Evolutionary conservation across 768 basidiomycete species (phyloP).

Genomic region (Candolleomyces aberdarensis): DNA sequence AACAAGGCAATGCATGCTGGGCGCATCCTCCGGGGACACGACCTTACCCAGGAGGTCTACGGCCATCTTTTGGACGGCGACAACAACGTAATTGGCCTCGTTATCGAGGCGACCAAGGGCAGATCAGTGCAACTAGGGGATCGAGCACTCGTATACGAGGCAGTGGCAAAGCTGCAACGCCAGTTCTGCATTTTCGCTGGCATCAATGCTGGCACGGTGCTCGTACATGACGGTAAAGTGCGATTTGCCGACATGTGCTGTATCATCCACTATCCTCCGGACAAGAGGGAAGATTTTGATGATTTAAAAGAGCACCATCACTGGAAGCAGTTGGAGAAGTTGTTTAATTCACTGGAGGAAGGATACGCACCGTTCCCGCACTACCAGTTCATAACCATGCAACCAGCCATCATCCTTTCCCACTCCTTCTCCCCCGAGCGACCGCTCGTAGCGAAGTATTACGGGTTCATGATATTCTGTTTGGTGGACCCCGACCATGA

Average conservation of each 20-base stretch:
- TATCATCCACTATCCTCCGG: constrained; percentile 13
- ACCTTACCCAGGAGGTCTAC: constrained; percentile 33
- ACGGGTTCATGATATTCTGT: neutral
- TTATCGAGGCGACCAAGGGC: constrained; percentile 34
- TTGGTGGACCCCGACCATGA: neutral
- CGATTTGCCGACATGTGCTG: constrained; percentile 26
- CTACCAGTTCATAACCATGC: neutral
- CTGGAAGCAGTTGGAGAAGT: constrained; percentile 22
- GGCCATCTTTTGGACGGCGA: constrained; percentile 31
- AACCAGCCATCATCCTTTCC: neutral
- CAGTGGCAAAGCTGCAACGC: constrained; percentile 26
- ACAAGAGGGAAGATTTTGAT: constrained; percentile 18
- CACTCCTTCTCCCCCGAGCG: neutral
- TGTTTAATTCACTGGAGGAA: constrained; percentile 23
- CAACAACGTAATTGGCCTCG: constrained; percentile 30
- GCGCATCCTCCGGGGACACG: constrained; percentile 25
- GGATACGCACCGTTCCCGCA: neutral
- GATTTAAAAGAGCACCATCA: constrained; percentile 20
- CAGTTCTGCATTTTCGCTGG: constrained; percentile 22
- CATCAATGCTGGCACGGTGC: constrained; percentile 20
- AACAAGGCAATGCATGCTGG: constrained; percentile 30
- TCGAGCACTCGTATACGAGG: constrained; percentile 26
- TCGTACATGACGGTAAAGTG: constrained; percentile 33
- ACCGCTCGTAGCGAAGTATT: neutral
- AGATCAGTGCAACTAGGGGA: constrained; percentile 27